Conservation (phyloP, 116 monocot species). For the Iris pallida region DNA sequence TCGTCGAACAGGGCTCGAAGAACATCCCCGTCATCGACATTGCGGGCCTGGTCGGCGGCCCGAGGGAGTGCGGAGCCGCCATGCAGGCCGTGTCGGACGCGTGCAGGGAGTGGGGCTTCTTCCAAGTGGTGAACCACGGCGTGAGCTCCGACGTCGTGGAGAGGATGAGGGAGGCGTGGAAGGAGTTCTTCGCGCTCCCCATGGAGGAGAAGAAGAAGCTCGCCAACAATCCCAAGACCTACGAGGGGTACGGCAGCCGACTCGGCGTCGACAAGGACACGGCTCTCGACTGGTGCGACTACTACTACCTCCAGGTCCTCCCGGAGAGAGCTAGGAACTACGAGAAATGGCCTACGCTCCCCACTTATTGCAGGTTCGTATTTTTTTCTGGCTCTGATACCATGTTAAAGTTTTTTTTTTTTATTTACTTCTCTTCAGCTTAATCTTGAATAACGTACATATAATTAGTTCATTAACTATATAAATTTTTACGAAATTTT, state of each 20-base stretch:
- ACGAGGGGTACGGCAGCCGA: constrained; percentile 73
- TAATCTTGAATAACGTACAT: neutral
- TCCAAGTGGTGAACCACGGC: constrained; percentile 64
- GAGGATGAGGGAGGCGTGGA: constrained; percentile 25
- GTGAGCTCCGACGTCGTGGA: constrained; percentile 26
- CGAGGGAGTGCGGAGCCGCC: neutral
- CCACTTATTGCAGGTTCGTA: constrained; percentile 30
- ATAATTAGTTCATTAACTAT: neutral
- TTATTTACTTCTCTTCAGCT: too few species aligned
- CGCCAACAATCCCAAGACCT: constrained; percentile 43
- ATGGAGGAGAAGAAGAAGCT: constrained; percentile 48
- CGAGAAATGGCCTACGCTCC: constrained; percentile 49
- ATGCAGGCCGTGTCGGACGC: constrained; percentile 28
- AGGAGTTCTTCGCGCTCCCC: constrained; percentile 59
- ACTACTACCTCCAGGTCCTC: constrained; percentile 54
- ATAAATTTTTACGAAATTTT: neutral
- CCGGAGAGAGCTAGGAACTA: constrained; percentile 18
- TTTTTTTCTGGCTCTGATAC: too few species aligned
- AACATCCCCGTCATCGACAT: constrained; percentile 47
- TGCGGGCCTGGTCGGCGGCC: neutral
- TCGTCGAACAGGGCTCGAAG: too few species aligned
- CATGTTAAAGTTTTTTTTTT: too few species aligned
- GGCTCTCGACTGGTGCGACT: constrained; percentile 69
- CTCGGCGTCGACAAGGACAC: constrained; percentile 41
- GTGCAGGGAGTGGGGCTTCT: constrained; percentile 77